Conservation (phyloP, 1,284 basidiomycete species). For the Nidula niveotomentosa region DNA sequence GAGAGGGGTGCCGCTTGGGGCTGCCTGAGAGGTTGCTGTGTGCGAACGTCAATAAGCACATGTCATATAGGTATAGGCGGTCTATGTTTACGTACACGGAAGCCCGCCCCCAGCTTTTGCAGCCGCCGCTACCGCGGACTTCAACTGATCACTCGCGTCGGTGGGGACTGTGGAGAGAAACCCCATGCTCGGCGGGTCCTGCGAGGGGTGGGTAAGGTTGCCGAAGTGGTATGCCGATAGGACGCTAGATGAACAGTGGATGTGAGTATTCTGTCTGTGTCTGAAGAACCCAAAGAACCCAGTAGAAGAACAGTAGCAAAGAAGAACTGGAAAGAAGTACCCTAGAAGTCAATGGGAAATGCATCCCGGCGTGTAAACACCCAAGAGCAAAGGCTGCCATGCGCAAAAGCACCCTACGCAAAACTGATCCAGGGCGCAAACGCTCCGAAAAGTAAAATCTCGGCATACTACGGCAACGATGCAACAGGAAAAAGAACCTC, state of each 20-base stretch:
- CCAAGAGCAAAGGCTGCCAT: no score
- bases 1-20: conserved; percentile 24
- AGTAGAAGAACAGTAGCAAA: neutral
- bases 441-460: no score
- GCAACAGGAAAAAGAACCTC: no score
- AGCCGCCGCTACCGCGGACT: conserved; percentile 38
- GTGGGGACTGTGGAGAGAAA: conserved; percentile 64
- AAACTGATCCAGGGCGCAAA: neutral
- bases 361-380: no score
- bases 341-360: no score
- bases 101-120: conserved; percentile 32
- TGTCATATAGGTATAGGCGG: neutral
- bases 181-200: conserved; percentile 68
- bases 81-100: conserved; percentile 29
- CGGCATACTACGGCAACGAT: no score
- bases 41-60: neutral
- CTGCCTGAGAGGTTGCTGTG: conserved; percentile 22
- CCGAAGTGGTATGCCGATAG: conserved; percentile 63
- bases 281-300: neutral
- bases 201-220: conserved; percentile 60
- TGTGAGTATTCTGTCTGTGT: no score
- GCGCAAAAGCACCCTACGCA: neutral
- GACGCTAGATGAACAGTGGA: conserved; percentile 30
- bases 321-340: neutral
- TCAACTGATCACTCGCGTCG: conserved; percentile 42